Conservation (phyloP, 768 basidiomycete genomes). For the Multifurca ochricompacta region DNA sequence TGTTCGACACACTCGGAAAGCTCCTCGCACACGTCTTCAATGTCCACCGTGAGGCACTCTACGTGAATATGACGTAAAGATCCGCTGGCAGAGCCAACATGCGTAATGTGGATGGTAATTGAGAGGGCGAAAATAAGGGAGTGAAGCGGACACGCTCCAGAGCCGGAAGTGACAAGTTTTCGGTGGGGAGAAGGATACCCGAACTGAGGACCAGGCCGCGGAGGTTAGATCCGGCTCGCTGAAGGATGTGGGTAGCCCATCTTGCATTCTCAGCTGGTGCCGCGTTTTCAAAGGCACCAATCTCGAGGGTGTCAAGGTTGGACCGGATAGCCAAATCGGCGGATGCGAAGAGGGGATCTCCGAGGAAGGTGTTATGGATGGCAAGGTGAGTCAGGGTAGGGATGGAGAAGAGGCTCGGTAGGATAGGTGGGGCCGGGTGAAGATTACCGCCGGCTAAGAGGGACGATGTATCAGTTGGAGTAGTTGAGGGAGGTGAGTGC, state of each 20-base stretch:
- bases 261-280: slow-evolving; percentile 14
- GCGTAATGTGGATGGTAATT: slow-evolving; percentile 12
- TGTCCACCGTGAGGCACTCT: slow-evolving; percentile 18
- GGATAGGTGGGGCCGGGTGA: not conserved
- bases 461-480: not conserved
- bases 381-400: slow-evolving; percentile 15
- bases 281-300: slow-evolving; percentile 15
- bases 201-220: slow-evolving; percentile 4
- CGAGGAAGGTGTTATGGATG: slow-evolving; percentile 16
- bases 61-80: slow-evolving; percentile 14
- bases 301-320: slow-evolving; percentile 14
- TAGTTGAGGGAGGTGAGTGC: not conserved
- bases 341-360: slow-evolving; percentile 16
- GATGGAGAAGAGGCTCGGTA: slow-evolving; percentile 14
- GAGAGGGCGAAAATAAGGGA: slow-evolving; percentile 16
- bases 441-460: not conserved
- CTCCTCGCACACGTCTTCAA: slow-evolving; percentile 20
- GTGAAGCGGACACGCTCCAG: slow-evolving; percentile 16
- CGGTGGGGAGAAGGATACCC: not conserved
- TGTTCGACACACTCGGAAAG: slow-evolving; percentile 18
- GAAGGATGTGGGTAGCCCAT: slow-evolving; percentile 13
- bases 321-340: not conserved
- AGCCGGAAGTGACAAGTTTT: slow-evolving; percentile 4
- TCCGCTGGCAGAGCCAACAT: slow-evolving; percentile 3
- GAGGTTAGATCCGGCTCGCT: slow-evolving; percentile 5